phyloP scores from a whole-genome alignment of 805 yeast genomes.

The Saccharomyces eubayanus region DNA sequence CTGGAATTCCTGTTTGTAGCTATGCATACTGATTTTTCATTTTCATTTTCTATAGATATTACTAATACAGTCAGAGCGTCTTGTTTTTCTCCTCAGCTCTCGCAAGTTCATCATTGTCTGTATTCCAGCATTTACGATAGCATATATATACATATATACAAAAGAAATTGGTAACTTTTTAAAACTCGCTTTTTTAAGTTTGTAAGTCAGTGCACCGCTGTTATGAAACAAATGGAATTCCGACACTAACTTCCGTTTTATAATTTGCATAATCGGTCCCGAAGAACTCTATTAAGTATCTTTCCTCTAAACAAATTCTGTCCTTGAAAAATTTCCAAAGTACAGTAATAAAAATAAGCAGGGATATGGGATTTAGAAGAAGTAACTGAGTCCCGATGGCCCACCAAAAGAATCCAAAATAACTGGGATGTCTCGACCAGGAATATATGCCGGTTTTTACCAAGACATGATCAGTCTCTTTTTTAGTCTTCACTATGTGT shows the following conservation, averaged over 20 bases:
- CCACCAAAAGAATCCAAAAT: conserved; percentile 90
- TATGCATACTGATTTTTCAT: background rate
- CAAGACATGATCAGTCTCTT: conserved; percentile 48
- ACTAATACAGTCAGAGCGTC: no score
- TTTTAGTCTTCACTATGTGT: conserved; percentile 58
- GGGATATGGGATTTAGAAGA: conserved; percentile 56
- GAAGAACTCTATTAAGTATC: conserved; percentile 55
- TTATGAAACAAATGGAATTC: conserved; percentile 54
- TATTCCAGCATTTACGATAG: background rate
- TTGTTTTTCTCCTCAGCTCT: background rate
- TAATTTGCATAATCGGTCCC: conserved; percentile 57
- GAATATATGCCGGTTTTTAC: conserved; percentile 70
- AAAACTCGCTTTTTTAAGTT: background rate
- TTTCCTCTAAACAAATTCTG: conserved; percentile 69
- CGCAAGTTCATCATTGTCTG: background rate
- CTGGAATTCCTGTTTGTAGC: background rate
- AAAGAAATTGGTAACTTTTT: no score
- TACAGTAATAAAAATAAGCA: conserved; percentile 44
- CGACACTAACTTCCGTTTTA: conserved; percentile 39
- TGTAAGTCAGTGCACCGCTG: background rate
- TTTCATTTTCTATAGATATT: background rate
- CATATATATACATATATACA: background rate
- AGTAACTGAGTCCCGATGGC: conserved; percentile 76
- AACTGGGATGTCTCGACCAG: conserved; percentile 75
- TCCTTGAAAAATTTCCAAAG: conserved; percentile 60